A percentile compares a stretch with the other conserved stretches of the same genome.
These are phyloP conservation scores for Trypanosoma mega DNA, from an alignment of 208 protist species.

Conservation along the genomic window DNA sequence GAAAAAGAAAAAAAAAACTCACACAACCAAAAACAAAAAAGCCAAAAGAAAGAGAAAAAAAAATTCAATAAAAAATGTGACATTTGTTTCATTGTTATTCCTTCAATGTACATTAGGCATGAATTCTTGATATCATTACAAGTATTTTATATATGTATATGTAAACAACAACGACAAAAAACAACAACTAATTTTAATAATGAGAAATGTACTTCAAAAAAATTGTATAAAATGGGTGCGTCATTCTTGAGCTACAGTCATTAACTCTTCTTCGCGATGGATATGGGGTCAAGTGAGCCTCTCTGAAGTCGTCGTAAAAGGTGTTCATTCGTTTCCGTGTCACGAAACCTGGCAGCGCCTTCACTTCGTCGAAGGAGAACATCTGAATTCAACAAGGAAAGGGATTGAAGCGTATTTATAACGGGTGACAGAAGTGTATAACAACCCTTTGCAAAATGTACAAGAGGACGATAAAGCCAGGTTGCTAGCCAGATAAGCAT, in stretches of 20 bases:
- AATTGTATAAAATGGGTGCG: too few species aligned
- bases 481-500: constrained; percentile 62
- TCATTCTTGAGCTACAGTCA: too few species aligned
- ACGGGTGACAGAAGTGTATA: constrained; percentile 76
- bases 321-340: constrained; percentile 40
- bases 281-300: constrained; percentile 55
- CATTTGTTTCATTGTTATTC: constrained; percentile 6
- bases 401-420: constrained; percentile 72
- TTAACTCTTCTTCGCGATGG: constrained; percentile 19
- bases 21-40: constrained; percentile 2
- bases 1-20: constrained; percentile 9
- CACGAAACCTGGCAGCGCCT: constrained; percentile 27
- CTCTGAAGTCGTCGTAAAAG: constrained; percentile 71
- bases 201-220: neutral
- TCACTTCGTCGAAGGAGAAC: constrained; percentile 55
- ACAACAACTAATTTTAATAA: neutral
- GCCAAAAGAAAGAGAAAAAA: constrained; percentile 11
- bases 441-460: constrained; percentile 83
- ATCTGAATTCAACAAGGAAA: constrained; percentile 81
- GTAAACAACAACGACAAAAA: too few species aligned
- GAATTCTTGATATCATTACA: too few species aligned
- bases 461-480: constrained; percentile 78
- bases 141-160: too few species aligned
- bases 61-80: neutral
- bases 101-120: too few species aligned